Base-by-base conservation (phyloP, 2,329 filamentous ascomycete species). In the Zasmidium cellare region DNA sequence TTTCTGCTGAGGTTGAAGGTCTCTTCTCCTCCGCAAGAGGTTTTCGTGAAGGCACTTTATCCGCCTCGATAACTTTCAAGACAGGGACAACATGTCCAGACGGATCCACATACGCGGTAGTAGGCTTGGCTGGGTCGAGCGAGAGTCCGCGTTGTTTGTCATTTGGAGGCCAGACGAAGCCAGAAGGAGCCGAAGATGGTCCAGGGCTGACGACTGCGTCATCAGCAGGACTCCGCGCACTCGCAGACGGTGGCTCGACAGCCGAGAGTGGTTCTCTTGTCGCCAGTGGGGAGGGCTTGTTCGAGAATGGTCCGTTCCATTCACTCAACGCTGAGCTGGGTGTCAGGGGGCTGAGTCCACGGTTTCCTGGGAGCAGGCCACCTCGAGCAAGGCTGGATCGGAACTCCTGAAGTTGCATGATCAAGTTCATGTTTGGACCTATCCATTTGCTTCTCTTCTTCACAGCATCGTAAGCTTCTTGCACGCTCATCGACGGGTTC, bases 401-500 rank as follows among this genome's bases (percentile, higher is more conserved):
- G 70, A 92, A 93, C 69, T 93, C 90, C 72, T 92, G 90, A 49
- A 96, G 78, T 65, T 91, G 92, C 80, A 94, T 94, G 82, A 96
- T 92, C 65, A 96, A 80, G 65, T 90, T 90, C 91, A 96, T 96
- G 73, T 96, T 96, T 0, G 90, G 90, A 58, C 90, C 92, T 66
- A 96, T 93, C 90, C 91, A 96, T 69, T 83, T 86, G 73, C 90
- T 94, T 75, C 89, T 89, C 54, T 84, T 82, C 75, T 96, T 91
- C 2, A 91, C 90, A 2, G 87, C 83, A 70, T 91, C 86, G 71
- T 94, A 94, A 2, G 90, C 89, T 71, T 93, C 89, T 69, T 93
- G 92, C 53, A 93, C 89, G 65, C 83, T 90, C 67, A 91, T 76
- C 5, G 86, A 82, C 1, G 90, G 89, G 59, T 91, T 89, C 70